These are phyloP conservation scores for Talaromyces proteolyticus DNA, from an alignment of 495 filamentous ascomycete genomes.

Conservation along the genomic window DNA sequence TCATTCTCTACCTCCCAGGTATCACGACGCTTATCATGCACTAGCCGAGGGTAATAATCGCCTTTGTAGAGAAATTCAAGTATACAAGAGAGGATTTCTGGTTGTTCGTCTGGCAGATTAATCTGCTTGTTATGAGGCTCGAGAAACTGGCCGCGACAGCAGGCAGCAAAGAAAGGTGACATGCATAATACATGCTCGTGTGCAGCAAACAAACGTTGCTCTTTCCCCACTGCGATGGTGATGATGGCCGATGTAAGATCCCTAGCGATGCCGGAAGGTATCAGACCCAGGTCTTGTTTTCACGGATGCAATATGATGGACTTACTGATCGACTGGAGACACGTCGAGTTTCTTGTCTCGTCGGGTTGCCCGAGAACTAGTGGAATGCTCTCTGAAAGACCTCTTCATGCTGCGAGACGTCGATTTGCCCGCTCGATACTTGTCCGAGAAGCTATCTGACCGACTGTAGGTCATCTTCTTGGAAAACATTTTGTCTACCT, in stretches of 20 bases:
- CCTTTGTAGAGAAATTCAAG: conserved; percentile 93
- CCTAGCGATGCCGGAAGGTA: conserved; percentile 22
- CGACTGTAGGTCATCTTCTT: conserved; percentile 22
- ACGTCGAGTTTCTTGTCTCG: conserved; percentile 23
- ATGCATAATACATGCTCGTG: conserved; percentile 78
- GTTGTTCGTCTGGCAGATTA: conserved; percentile 75
- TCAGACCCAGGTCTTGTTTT: background rate
- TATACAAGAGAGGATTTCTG: conserved; percentile 84
- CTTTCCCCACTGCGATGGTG: conserved; percentile 70
- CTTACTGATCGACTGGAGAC: conserved; percentile 36
- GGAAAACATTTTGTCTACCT: conserved; percentile 20
- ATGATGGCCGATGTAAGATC: conserved; percentile 65
- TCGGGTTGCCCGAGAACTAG: conserved; percentile 21
- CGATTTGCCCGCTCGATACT: conserved; percentile 40
- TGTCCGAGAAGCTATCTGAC: conserved; percentile 34
- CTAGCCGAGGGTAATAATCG: conserved; percentile 77
- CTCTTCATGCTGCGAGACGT: conserved; percentile 19
- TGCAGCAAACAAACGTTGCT: conserved; percentile 80
- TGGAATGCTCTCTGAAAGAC: conserved; percentile 21
- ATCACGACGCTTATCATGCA: conserved; percentile 62
- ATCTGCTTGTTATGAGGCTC: conserved; percentile 62
- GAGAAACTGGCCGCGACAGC: conserved; percentile 55
- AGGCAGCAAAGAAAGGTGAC: conserved; percentile 67
- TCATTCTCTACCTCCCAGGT: conserved; percentile 67
- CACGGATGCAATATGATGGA: conserved; percentile 2